Evolutionary conservation across 306 rosid genomes (phyloP).

Genomic region (Lathyrus tuberosus): DNA sequence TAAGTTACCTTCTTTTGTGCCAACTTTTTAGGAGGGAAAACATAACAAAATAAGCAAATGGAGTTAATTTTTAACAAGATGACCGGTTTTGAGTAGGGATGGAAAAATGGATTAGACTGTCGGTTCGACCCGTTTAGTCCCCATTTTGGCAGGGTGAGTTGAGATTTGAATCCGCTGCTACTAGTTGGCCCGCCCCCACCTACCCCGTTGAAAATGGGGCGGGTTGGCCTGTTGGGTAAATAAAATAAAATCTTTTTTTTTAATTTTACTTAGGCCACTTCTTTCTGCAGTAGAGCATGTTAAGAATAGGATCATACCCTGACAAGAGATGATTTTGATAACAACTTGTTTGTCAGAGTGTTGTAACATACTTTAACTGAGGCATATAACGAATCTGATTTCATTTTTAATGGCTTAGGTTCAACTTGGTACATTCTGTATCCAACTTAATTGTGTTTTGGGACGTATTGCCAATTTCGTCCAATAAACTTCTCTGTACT

Average conservation of each 20-base stretch:
- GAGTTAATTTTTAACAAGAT: slow-evolving; percentile 1
- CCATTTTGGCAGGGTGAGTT: no score
- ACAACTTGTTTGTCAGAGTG: not conserved
- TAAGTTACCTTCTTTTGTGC: slow-evolving; percentile 14
- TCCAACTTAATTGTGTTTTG: not conserved
- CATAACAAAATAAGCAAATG: slow-evolving; percentile 5
- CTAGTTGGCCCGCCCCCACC: no score
- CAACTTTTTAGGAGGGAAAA: slow-evolving; percentile 22
- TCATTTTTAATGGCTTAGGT: not conserved
- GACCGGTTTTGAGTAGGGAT: not conserved
- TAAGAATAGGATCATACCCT: not conserved
- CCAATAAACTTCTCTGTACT: not conserved
- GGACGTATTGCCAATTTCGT: not conserved
- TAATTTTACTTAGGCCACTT: not conserved
- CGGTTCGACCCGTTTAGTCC: no score
- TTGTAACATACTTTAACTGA: not conserved
- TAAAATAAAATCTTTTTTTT: no score
- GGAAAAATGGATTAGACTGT: no score
- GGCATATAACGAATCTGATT: not conserved
- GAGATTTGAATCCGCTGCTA: no score
- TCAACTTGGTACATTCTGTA: not conserved
- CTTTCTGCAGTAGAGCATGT: slow-evolving; percentile 8
- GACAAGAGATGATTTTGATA: not conserved
- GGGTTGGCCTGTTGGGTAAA: no score
- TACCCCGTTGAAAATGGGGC: no score